Evolutionary conservation across 352 stramenopile genomes (phyloP).

Genomic region (Albugo candida): DNA sequence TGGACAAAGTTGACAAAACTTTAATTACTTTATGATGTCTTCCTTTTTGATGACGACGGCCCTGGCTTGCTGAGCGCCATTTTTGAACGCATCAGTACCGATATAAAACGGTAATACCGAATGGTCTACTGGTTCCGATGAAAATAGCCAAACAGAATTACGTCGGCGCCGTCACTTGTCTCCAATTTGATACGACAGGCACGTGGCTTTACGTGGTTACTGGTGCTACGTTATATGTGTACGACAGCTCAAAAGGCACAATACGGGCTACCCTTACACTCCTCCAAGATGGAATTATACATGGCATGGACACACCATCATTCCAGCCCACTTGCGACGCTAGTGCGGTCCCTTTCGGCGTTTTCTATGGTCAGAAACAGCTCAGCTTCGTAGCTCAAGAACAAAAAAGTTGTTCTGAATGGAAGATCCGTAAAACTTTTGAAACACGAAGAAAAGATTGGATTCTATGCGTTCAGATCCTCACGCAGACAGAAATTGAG

Average conservation of each 20-base stretch:
- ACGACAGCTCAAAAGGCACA: slow-evolving; percentile 23
- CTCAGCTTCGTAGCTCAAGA: slow-evolving; percentile 9
- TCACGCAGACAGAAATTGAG: slow-evolving; percentile 13
- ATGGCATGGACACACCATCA: slow-evolving; percentile 31
- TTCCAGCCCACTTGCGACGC: not conserved
- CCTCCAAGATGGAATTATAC: slow-evolving; percentile 44
- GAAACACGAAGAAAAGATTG: slow-evolving; percentile 21
- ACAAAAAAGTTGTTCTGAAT: no score
- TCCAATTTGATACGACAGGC: slow-evolving; percentile 48
- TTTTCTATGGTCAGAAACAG: slow-evolving; percentile 71
- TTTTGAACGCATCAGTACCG: no score
- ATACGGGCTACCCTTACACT: slow-evolving; percentile 24
- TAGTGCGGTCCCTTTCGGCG: slow-evolving; percentile 11
- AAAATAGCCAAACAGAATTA: slow-evolving; percentile 39
- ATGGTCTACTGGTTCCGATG: slow-evolving; percentile 1
- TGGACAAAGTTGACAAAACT: no score
- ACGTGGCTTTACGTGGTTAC: slow-evolving; percentile 56
- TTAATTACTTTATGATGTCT: no score
- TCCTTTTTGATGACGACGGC: no score
- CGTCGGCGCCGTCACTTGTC: slow-evolving; percentile 62
- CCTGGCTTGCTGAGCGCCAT: no score
- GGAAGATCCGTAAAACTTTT: slow-evolving; percentile 38
- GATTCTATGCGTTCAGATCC: slow-evolving; percentile 62
- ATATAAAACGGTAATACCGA: no score
- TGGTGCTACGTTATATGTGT: slow-evolving; percentile 41